A percentile compares a stretch with the other conserved stretches of the same genome.
These are phyloP conservation scores for Chloromonas sp. DNA, from an alignment of 163 green algal species.

Conservation along the genomic window DNA sequence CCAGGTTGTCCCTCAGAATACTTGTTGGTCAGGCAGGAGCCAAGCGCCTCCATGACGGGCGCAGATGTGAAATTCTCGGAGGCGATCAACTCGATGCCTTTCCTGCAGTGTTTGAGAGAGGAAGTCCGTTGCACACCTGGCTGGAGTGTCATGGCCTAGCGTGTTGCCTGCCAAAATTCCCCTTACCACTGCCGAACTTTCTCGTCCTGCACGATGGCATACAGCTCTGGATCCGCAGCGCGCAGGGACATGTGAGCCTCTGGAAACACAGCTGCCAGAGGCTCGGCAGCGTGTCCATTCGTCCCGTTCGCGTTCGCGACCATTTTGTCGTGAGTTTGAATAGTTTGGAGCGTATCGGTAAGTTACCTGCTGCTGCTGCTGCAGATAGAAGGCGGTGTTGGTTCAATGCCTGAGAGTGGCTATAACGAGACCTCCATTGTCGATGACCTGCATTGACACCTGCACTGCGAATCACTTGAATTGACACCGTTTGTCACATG, in stretches of 20 bases:
- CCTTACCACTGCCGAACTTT: conserved; percentile 78
- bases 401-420: too few relatives aligned
- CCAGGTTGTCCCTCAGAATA: conserved; percentile 87
- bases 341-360: too few relatives aligned
- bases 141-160: too few relatives aligned
- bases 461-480: too few relatives aligned
- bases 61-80: conserved; percentile 93
- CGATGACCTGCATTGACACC: too few relatives aligned
- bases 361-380: too few relatives aligned
- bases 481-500: too few relatives aligned
- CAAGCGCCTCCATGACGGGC: conserved; percentile 82
- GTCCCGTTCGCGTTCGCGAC: not conserved
- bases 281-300: conserved; percentile 1
- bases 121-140: too few relatives aligned
- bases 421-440: too few relatives aligned
- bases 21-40: conserved; percentile 97
- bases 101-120: conserved; percentile 19
- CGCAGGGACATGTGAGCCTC: conserved; percentile 71
- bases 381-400: too few relatives aligned
- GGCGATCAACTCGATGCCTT: conserved; percentile 95
- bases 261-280: conserved; percentile 62
- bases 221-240: conserved; percentile 83
- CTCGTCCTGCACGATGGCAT: conserved; percentile 75
- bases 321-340: not conserved
- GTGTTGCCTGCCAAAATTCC: not conserved